A percentile compares a stretch with the other conserved stretches of the same genome.
Evolutionary conservation across 1,139 yeast genomes (phyloP).

Genomic region (Pichia sp.): DNA sequence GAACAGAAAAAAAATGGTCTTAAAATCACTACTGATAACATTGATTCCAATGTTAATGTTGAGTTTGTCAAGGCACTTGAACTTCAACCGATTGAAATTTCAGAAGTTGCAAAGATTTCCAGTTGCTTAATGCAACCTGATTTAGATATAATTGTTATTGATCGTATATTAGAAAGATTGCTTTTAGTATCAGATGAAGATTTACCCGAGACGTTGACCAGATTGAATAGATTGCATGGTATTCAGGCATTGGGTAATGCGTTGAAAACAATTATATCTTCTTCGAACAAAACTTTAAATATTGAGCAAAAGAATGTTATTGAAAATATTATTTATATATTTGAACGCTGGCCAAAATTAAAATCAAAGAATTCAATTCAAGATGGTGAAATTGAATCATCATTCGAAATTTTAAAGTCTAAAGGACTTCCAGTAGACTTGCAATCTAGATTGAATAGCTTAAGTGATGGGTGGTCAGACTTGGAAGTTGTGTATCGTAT

Average conservation of each 20-base stretch:
- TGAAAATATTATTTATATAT: conserved; percentile 46
- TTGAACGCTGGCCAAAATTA: conserved; percentile 71
- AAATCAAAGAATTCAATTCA: conserved; percentile 70
- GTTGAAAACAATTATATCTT: conserved; percentile 36
- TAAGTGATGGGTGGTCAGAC: conserved; percentile 65
- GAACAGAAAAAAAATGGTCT: conserved; percentile 45
- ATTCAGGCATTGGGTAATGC: conserved; percentile 69
- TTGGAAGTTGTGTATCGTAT: conserved; percentile 82
- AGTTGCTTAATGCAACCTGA: conserved; percentile 68
- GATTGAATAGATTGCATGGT: conserved; percentile 78
- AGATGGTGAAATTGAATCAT: conserved; percentile 69
- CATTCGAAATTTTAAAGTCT: conserved; percentile 34
- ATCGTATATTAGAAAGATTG: conserved; percentile 58
- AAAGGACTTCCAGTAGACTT: conserved; percentile 29
- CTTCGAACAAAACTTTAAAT: conserved; percentile 13
- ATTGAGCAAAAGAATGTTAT: conserved; percentile 35
- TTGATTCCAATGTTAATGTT: conserved; percentile 53
- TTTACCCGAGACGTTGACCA: conserved; percentile 48
- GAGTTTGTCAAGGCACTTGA: conserved; percentile 58
- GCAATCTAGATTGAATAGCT: conserved; percentile 34
- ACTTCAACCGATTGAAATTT: conserved; percentile 45
- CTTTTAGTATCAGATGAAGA: conserved; percentile 42
- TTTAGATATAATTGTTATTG: conserved; percentile 61
- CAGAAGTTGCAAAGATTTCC: conserved; percentile 73
- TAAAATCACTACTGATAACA: conserved; percentile 45